Evolutionary conservation across 116 monocot species (phyloP).

Genomic region (Trichopus zeylanicus): DNA sequence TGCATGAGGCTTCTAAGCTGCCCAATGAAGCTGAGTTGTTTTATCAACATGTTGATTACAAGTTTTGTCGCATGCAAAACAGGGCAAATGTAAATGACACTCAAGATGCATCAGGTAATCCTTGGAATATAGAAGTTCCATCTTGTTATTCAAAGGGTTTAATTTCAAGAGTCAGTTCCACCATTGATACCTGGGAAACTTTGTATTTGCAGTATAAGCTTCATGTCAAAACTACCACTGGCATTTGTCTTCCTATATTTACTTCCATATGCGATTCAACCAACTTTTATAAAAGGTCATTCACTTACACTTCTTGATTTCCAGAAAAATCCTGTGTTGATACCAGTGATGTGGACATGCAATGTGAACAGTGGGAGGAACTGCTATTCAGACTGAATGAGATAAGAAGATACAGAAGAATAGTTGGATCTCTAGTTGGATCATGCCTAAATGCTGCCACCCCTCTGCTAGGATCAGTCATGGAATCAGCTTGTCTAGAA

Average conservation of each 20-base stretch:
- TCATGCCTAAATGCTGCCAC: constrained; percentile 74
- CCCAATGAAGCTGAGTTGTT: constrained; percentile 35
- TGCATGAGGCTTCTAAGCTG: constrained; percentile 39
- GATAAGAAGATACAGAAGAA: constrained; percentile 75
- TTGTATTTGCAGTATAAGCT: no score
- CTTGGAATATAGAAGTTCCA: no score
- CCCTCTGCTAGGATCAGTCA: constrained; percentile 67
- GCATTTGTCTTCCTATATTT: no score
- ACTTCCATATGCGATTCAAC: no score
- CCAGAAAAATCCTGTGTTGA: not conserved
- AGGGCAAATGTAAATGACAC: not conserved
- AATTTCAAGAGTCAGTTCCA: no score
- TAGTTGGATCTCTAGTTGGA: constrained; percentile 65
- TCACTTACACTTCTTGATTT: no score
- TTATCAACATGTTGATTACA: constrained; percentile 23
- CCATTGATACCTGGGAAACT: no score
- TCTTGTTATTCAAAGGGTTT: no score
- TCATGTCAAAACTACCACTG: no score
- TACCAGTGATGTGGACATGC: constrained; percentile 12
- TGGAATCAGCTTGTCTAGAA: constrained; percentile 58
- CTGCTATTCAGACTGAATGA: constrained; percentile 44
- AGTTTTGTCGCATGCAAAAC: not conserved
- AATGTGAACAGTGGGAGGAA: constrained; percentile 52
- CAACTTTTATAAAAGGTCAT: not conserved
- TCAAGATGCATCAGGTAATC: not conserved